Conservation (phyloP, 1,284 basidiomycete genomes). For the Athelia psychrophila region DNA sequence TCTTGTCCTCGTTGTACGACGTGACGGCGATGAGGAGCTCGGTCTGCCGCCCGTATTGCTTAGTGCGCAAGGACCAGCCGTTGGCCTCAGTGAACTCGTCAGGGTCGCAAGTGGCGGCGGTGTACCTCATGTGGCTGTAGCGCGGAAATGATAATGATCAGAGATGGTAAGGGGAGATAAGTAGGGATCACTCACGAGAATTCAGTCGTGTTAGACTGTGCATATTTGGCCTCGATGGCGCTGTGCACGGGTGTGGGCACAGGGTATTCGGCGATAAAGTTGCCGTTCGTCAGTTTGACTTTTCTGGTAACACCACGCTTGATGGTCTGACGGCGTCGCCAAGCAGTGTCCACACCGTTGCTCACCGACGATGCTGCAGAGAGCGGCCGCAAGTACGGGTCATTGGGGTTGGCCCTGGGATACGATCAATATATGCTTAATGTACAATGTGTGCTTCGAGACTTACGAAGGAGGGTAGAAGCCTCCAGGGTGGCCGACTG, state of each 20-base stretch:
- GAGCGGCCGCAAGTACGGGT: conserved; percentile 62
- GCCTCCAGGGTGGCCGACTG: conserved; percentile 42
- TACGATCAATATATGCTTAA: background rate
- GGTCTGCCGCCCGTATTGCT: conserved; percentile 86
- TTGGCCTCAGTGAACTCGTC: conserved; percentile 86
- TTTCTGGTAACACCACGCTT: conserved; percentile 90
- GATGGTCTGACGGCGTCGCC: conserved; percentile 88
- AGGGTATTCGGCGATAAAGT: conserved; percentile 89
- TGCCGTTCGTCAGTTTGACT: conserved; percentile 89
- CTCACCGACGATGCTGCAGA: conserved; percentile 65
- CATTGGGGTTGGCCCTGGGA: conserved; percentile 59
- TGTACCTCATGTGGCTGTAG: conserved; percentile 85
- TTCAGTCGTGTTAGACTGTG: conserved; percentile 69
- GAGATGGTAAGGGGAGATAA: conserved; percentile 4
- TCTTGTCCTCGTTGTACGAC: conserved; percentile 92
- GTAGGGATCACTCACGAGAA: conserved; percentile 66
- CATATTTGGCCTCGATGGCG: conserved; percentile 83
- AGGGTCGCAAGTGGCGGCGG: conserved; percentile 91
- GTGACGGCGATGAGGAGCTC: conserved; percentile 93
- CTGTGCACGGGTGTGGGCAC: conserved; percentile 87
- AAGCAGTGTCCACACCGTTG: conserved; percentile 69
- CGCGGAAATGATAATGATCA: background rate
- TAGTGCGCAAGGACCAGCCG: conserved; percentile 83
- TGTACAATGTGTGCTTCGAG: conserved; percentile 1
- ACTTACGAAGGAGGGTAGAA: conserved; percentile 73